Evolutionary conservation across 192 early-diverging fungal genomes (phyloP).

Genomic region (Endogone sp.): DNA sequence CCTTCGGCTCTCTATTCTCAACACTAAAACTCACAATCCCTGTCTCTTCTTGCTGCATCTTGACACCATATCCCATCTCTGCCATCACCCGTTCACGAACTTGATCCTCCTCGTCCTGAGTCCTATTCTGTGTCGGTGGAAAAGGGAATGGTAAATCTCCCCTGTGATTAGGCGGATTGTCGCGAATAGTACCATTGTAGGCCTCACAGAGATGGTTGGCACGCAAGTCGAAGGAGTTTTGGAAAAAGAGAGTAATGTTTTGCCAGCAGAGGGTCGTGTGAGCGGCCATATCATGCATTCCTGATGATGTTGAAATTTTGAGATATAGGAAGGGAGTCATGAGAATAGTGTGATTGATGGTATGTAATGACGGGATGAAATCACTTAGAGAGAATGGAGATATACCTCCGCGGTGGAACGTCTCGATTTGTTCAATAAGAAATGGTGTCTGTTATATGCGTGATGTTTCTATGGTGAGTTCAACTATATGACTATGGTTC

Average conservation of each 20-base stretch:
- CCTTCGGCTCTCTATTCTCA: background rate
- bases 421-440: constrained; percentile 65
- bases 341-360: background rate
- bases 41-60: background rate
- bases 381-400: background rate
- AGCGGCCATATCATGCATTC: constrained; percentile 55
- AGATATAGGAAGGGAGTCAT: background rate
- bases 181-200: background rate
- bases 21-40: background rate
- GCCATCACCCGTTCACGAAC: background rate
- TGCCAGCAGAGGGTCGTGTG: constrained; percentile 55
- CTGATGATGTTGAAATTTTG: constrained; percentile 20
- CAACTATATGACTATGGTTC: too few species aligned
- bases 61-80: background rate
- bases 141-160: background rate
- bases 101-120: background rate
- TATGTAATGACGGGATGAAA: background rate
- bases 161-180: background rate
- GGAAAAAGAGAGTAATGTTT: constrained; percentile 10
- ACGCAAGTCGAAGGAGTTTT: background rate
- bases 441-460: constrained; percentile 59
- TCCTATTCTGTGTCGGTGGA: background rate
- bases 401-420: constrained; percentile 73
- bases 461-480: background rate
- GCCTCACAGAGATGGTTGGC: background rate